Conservation (phyloP, 2,329 filamentous ascomycete species). For the Exophiala spinifera region DNA sequence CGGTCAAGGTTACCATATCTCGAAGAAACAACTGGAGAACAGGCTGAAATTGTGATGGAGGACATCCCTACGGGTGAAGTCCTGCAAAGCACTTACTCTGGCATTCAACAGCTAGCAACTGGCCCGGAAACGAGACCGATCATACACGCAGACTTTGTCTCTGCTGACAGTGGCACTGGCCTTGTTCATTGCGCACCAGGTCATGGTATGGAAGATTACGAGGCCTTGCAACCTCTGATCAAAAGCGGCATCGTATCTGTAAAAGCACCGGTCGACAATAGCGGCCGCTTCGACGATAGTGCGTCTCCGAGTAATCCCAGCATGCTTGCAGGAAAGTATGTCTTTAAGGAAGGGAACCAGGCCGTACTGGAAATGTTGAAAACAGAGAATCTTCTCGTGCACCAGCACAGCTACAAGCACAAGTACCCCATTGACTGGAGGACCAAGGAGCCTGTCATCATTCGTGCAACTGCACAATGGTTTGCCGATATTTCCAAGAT, state of each 20-base stretch:
- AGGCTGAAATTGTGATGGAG: conserved; percentile 33
- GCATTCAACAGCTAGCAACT: conserved; percentile 68
- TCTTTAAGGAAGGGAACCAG: conserved; percentile 66
- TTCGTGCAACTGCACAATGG: conserved; percentile 93
- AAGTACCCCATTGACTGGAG: conserved; percentile 99
- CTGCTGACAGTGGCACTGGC: conserved; percentile 83
- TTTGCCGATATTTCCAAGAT: conserved; percentile 88
- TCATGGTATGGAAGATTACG: conserved; percentile 95
- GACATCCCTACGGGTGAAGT: conserved; percentile 65
- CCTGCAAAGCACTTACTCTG: conserved; percentile 55
- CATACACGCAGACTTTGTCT: conserved; percentile 84
- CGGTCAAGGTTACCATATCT: conserved; percentile 64
- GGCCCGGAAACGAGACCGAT: conserved; percentile 62
- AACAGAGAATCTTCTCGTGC: conserved; percentile 60
- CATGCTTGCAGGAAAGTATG: conserved; percentile 66
- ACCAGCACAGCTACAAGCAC: conserved; percentile 70
- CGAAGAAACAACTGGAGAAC: conserved; percentile 50
- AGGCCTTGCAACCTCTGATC: conserved; percentile 54
- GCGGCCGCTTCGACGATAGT: conserved; percentile 75
- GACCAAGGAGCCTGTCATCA: conserved; percentile 86
- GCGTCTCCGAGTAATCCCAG: conserved; percentile 70
- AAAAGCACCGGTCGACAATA: conserved; percentile 73
- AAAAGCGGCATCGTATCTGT: conserved; percentile 19
- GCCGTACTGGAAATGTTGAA: conserved; percentile 68
- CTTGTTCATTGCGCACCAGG: conserved; percentile 94